Evolutionary conservation across 352 stramenopile genomes (phyloP).

Genomic region (Globisporangium orthogonon): DNA sequence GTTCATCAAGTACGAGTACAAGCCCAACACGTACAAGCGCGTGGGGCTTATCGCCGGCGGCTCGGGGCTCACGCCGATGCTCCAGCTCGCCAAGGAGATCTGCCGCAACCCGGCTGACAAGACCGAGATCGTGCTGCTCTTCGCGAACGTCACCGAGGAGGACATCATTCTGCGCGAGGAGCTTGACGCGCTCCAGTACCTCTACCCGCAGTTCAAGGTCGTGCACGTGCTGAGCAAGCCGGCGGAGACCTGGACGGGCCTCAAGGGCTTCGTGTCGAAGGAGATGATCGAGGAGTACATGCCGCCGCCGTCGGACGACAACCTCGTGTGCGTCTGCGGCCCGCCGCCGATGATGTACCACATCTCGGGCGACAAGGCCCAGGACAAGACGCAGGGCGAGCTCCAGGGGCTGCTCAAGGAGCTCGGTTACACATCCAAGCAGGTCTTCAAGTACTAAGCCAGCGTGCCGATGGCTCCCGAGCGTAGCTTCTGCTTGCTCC

Average conservation of each 20-base stretch:
- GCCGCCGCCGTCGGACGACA: constrained; percentile 64
- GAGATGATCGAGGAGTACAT: constrained; percentile 84
- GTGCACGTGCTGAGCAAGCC: constrained; percentile 71
- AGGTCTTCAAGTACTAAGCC: constrained; percentile 83
- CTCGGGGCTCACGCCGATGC: constrained; percentile 89
- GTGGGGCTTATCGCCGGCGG: constrained; percentile 88
- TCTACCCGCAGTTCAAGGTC: constrained; percentile 79
- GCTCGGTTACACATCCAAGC: constrained; percentile 66
- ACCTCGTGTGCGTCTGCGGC: constrained; percentile 86
- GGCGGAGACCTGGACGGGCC: constrained; percentile 51
- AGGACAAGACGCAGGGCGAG: constrained; percentile 81
- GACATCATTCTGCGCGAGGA: constrained; percentile 89
- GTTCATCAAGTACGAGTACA: constrained; percentile 83
- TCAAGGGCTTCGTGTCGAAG: constrained; percentile 72
- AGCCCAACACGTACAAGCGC: constrained; percentile 85
- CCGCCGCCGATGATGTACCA: constrained; percentile 89
- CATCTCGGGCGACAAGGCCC: constrained; percentile 81
- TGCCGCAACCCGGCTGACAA: constrained; percentile 77
- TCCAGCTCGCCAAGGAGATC: constrained; percentile 82
- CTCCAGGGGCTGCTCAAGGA: constrained; percentile 83
- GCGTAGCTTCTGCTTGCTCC: background rate
- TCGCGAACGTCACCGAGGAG: constrained; percentile 77
- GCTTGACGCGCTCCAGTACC: constrained; percentile 72
- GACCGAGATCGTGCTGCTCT: constrained; percentile 84
- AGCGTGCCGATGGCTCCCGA: background rate